Evolutionary conservation across 768 basidiomycete genomes (phyloP), one percentile per base, ranked within the genome.

Genomic region (Termitomyces sp.): DNA sequence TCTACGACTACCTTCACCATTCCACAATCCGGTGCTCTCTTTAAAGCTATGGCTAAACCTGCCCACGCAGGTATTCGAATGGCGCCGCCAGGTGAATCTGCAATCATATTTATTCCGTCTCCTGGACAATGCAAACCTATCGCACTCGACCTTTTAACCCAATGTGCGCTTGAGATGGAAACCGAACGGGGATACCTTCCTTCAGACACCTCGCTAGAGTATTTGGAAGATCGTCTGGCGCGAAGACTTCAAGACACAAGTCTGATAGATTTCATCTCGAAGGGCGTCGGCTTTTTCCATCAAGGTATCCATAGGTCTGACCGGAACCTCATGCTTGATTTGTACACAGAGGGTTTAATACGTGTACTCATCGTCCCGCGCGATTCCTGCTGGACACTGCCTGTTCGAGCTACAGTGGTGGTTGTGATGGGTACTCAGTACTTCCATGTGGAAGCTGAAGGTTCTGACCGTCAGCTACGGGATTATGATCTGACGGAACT

Each of bases 371-470:
- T 98, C 59, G 87, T 85, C 0, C 87, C 95, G 4, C 83, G 87
- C 37, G 92, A 95, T 42, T 78, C 86, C 14, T 92, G 90, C 67
- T 96, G 94, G 94, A 85, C 82, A 29, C 68, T 98, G n/a, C 94
- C 95, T 20, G 83, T 94, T 18, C 83, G 86, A 53, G 92, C 91
- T 1, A 79, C 81, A 7, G 82, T 82, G 6, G 95, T 98, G 16
- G 76, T 98, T 37, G 87, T 93, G 46, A 88, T 98, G 88, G 90
- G 93, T 18, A 92, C 95, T 4, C 97, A 99, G 69, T 96, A 92
- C 69, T 69, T 86, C 26, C 75, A 82, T 55, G 63, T 77, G 7
- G 74, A 77, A 41, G 70, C 68, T 37, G 76, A 74, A 54, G 77
- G 73, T 14, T 67, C 75, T 9, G 84, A 87, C 59, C 83, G 89